phyloP scores from a whole-genome alignment of 2,329 filamentous ascomycete genomes.

The Taxawa tesnikishii region DNA sequence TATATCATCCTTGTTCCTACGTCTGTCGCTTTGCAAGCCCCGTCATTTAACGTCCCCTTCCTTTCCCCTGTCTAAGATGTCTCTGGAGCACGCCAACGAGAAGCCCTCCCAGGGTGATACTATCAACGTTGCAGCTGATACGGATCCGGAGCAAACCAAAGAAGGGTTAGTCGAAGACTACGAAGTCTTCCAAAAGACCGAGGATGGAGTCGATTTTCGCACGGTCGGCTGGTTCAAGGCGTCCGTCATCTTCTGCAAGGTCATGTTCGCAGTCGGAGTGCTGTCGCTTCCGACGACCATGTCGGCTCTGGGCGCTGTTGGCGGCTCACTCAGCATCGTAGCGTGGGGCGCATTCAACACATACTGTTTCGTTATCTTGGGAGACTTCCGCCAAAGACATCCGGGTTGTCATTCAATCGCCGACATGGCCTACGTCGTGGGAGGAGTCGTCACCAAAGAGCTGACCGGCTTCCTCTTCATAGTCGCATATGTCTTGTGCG shows the following conservation, averaged over 20 bases:
- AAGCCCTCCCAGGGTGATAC: too few relatives aligned
- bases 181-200: constrained; percentile 38
- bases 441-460: constrained; percentile 40
- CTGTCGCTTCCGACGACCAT: constrained; percentile 37
- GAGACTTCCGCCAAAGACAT: constrained; percentile 39
- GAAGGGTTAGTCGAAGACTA: constrained; percentile 28
- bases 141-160: constrained; percentile 30
- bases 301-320: constrained; percentile 34
- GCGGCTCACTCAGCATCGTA: constrained; percentile 34
- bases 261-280: constrained; percentile 39
- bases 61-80: too few relatives aligned
- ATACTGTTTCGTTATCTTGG: constrained; percentile 36
- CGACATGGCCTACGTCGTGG: constrained; percentile 47
- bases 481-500: constrained; percentile 44
- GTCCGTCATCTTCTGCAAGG: constrained; percentile 40
- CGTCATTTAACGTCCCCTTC: too few relatives aligned
- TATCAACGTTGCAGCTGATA: too few relatives aligned
- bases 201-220: constrained; percentile 39
- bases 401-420: constrained; percentile 40
- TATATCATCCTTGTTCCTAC: too few relatives aligned
- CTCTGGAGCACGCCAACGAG: too few relatives aligned
- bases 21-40: too few relatives aligned
- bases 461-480: constrained; percentile 44
- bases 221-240: constrained; percentile 42
- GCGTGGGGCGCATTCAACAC: constrained; percentile 38